phyloP scores from a whole-genome alignment of 1,284 basidiomycete species.

The Apiotrichum siamense region DNA sequence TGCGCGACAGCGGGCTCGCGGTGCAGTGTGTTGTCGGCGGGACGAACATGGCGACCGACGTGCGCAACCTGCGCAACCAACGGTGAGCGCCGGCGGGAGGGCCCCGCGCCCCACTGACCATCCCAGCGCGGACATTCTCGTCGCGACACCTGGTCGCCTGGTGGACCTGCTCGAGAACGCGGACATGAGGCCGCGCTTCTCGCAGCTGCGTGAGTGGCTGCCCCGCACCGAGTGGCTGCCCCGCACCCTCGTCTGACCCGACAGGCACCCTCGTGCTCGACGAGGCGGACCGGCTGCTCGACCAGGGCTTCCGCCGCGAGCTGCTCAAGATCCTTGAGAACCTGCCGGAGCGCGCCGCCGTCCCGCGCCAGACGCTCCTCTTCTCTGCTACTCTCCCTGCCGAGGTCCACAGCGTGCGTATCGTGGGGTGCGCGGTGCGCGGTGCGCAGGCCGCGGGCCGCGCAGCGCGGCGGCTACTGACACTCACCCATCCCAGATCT shows the following conservation, averaged over 20 bases:
- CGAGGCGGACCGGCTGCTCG: slow-evolving; percentile 51
- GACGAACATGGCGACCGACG: slow-evolving; percentile 47
- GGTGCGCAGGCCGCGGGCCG: too few relatives aligned
- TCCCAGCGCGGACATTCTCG: slow-evolving; percentile 44
- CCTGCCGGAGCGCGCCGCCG: slow-evolving; percentile 35
- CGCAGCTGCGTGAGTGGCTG: slow-evolving; percentile 26
- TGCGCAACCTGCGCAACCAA: slow-evolving; percentile 35
- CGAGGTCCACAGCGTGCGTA: slow-evolving; percentile 40
- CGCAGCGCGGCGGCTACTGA: too few relatives aligned
- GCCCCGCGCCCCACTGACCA: too few relatives aligned
- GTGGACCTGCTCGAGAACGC: slow-evolving; percentile 49
- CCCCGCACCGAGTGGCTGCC: too few relatives aligned
- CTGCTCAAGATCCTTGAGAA: slow-evolving; percentile 36
- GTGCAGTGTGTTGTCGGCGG: slow-evolving; percentile 49
- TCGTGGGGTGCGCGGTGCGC: too few relatives aligned
- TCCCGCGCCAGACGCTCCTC: slow-evolving; percentile 47
- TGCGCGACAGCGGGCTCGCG: slow-evolving; percentile 22
- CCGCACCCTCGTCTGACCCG: neutral
- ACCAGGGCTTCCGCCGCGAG: slow-evolving; percentile 42
- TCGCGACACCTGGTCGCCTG: slow-evolving; percentile 52
- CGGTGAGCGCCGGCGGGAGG: too few relatives aligned
- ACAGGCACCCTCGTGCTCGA: slow-evolving; percentile 48
- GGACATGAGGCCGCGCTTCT: slow-evolving; percentile 34
- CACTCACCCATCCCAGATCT: slow-evolving; percentile 45
- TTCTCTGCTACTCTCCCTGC: slow-evolving; percentile 52